A percentile compares a stretch with the other conserved stretches of the same genome.
Conservation (phyloP, 257 asterid species). For the Nicotiana sylvestris region DNA sequence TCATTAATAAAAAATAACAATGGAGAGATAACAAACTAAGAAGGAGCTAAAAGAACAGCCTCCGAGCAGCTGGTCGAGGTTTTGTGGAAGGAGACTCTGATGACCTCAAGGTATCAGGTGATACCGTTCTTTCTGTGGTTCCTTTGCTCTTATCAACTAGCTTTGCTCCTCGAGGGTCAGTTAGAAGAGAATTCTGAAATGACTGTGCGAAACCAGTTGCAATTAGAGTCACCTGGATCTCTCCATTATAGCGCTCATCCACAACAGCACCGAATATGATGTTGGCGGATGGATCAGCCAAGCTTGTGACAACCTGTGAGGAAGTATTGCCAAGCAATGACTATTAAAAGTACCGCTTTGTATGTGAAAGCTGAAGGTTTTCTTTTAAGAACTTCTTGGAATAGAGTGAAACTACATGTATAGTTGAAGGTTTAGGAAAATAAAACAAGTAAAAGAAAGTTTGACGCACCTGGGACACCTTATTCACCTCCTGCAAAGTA, state of each 20-base stretch:
- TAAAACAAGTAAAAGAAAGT: not conserved
- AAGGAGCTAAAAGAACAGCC: constrained; percentile 35
- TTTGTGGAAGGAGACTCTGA: constrained; percentile 22
- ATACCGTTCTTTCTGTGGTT: constrained; percentile 27
- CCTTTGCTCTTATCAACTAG: constrained; percentile 31
- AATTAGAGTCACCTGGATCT: constrained; percentile 86
- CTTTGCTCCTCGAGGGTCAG: constrained; percentile 76
- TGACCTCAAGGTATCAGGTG: constrained; percentile 38
- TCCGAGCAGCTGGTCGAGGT: constrained; percentile 25
- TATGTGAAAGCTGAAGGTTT: not conserved
- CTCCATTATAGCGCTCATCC: constrained; percentile 85
- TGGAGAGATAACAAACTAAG: not conserved
- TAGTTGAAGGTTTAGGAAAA: not conserved
- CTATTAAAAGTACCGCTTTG: not conserved
- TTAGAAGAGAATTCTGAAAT: constrained; percentile 63
- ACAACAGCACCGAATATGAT: constrained; percentile 97
- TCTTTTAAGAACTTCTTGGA: not conserved
- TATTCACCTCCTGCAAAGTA: constrained; percentile 88
- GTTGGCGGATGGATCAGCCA: constrained; percentile 95
- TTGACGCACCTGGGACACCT: constrained; percentile 87
- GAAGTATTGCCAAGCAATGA: not conserved
- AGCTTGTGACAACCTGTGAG: constrained; percentile 83
- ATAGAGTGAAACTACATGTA: not conserved
- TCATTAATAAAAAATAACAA: not conserved
- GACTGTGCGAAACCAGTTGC: constrained; percentile 92